These are phyloP conservation scores for Colletotrichum truncatum DNA, from an alignment of 2,329 filamentous ascomycete genomes.

Conservation along the genomic window DNA sequence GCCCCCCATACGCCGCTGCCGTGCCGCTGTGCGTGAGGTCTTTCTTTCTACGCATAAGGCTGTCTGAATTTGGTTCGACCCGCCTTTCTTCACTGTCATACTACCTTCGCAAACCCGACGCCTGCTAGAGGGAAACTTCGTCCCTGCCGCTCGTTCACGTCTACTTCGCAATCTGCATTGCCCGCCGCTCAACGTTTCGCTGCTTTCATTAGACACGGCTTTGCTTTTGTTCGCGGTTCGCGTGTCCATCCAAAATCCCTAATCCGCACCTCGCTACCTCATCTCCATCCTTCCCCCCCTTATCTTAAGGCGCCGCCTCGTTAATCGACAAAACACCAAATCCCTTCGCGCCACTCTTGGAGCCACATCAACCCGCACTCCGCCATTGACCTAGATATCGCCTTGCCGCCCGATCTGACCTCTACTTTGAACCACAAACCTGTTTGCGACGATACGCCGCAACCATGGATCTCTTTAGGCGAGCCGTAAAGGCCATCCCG, in stretches of 20 bases:
- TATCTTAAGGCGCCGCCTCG: slow-evolving; percentile 4
- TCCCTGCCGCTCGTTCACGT: slow-evolving; percentile 32
- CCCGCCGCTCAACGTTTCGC: background rate
- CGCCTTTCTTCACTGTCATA: slow-evolving; percentile 12
- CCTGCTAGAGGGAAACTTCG: slow-evolving; percentile 28
- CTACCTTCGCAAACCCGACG: slow-evolving; percentile 13
- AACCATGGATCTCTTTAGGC: slow-evolving; percentile 67
- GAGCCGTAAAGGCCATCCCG: slow-evolving; percentile 60
- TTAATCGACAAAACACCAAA: slow-evolving; percentile 13
- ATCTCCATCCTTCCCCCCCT: background rate
- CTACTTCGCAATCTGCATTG: slow-evolving; percentile 22
- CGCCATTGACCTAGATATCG: background rate
- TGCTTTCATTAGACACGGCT: slow-evolving; percentile 19
- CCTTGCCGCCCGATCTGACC: background rate
- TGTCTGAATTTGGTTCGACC: slow-evolving; percentile 19
- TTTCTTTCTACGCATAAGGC: slow-evolving; percentile 8
- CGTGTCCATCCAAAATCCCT: slow-evolving; percentile 18
- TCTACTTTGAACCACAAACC: background rate
- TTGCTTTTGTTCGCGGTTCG: slow-evolving; percentile 24
- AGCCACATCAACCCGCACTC: slow-evolving; percentile 16
- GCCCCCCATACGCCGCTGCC: background rate
- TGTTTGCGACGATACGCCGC: slow-evolving; percentile 15
- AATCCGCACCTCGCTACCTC: slow-evolving; percentile 2
- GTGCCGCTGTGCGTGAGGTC: background rate
- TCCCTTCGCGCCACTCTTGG: background rate